Conservation (phyloP, 1,284 basidiomycete species). For the Anthracocystis panici-leucophaei region DNA sequence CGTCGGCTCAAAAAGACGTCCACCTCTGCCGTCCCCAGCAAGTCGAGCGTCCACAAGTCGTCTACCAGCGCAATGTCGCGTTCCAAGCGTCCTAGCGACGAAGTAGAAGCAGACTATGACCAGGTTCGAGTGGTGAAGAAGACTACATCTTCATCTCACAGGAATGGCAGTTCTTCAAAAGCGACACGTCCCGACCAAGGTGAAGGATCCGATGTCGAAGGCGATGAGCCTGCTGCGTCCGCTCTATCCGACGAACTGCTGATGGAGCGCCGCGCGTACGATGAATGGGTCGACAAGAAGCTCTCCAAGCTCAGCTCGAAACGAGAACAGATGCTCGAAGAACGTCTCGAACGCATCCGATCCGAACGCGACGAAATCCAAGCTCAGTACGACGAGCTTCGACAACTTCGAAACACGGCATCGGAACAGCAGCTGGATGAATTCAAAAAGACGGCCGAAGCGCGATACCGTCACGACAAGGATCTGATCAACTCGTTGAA, state of each 20-base stretch:
- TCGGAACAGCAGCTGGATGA: constrained; percentile 59
- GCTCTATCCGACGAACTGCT: constrained; percentile 36
- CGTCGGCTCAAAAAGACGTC: constrained; percentile 22
- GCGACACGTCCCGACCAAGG: constrained; percentile 5
- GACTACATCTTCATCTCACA: constrained; percentile 4
- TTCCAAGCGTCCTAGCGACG: constrained; percentile 18
- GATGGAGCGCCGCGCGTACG: constrained; percentile 33
- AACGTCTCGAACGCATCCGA: constrained; percentile 40
- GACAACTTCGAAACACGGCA: constrained; percentile 54
- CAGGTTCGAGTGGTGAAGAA: constrained; percentile 24
- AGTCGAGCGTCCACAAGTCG: constrained; percentile 14
- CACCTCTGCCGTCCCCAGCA: constrained; percentile 10
- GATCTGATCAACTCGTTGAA: constrained; percentile 50
- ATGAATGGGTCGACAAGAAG: constrained; percentile 48
- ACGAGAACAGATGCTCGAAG: constrained; percentile 53
- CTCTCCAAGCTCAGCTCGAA: constrained; percentile 37
- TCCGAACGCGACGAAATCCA: constrained; percentile 63
- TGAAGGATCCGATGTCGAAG: constrained; percentile 10
- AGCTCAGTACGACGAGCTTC: constrained; percentile 63
- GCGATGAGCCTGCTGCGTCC: background rate
- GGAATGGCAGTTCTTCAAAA: background rate
- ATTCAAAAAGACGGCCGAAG: constrained; percentile 56
- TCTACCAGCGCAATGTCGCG: constrained; percentile 6
- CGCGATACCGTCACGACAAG: constrained; percentile 52
- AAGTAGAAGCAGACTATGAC: constrained; percentile 12